Evolutionary conservation across 306 rosid species (phyloP).

Genomic region (Ochetophila trinervis): DNA sequence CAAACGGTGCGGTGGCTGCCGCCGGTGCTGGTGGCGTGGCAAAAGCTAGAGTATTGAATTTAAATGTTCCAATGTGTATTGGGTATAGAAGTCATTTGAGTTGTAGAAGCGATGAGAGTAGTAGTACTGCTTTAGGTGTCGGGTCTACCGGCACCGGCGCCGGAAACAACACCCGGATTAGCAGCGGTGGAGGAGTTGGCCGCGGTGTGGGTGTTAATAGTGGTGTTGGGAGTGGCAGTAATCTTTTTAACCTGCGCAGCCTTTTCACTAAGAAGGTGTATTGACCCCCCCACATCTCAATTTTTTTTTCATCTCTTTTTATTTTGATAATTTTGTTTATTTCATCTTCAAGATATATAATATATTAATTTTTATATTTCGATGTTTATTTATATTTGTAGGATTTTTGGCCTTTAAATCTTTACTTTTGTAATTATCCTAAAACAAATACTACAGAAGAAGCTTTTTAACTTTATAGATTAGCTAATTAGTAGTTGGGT

Average conservation of each 20-base stretch:
- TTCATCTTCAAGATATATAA: not conserved
- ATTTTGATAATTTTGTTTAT: no score
- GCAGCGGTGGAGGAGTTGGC: slow-evolving; percentile 20
- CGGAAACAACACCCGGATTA: not conserved
- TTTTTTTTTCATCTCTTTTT: slow-evolving; percentile 24
- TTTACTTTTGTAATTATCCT: no score
- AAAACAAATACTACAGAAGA: no score
- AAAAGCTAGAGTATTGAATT: slow-evolving; percentile 56
- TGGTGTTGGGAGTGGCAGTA: slow-evolving; percentile 46
- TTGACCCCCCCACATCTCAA: slow-evolving; percentile 48
- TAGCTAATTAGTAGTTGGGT: no score
- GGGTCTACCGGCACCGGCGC: not conserved
- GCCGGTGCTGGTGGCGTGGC: slow-evolving; percentile 11
- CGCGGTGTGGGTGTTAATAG: slow-evolving; percentile 21
- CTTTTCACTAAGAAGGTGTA: slow-evolving; percentile 70
- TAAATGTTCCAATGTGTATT: slow-evolving; percentile 84
- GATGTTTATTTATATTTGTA: not conserved
- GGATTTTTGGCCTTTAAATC: not conserved
- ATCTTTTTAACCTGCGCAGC: slow-evolving; percentile 71
- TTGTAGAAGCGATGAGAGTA: slow-evolving; percentile 61
- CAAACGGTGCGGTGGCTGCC: not conserved
- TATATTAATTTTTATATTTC: not conserved
- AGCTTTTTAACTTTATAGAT: no score
- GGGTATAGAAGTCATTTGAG: slow-evolving; percentile 65
- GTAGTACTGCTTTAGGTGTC: slow-evolving; percentile 33